Evolutionary conservation across 495 filamentous ascomycete genomes (phyloP).

Genomic region (Podospora bellae-mahoneyi): DNA sequence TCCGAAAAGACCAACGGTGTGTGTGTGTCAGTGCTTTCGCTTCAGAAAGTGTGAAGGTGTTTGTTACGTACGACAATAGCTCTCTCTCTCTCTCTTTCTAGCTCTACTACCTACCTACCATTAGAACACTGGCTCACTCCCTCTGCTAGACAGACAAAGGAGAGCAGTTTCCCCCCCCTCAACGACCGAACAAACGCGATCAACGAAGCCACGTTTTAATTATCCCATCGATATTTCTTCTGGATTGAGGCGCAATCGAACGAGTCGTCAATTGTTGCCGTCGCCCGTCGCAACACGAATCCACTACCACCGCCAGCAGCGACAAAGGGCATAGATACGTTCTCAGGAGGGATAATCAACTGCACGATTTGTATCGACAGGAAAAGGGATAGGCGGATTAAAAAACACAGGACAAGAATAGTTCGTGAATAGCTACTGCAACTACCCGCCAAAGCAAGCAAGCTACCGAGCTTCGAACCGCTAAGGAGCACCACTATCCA

Average conservation of each 20-base stretch:
- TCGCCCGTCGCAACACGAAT: slow-evolving; percentile 1
- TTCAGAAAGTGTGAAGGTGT: neutral
- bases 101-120: no score
- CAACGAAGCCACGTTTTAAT: neutral
- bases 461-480: neutral
- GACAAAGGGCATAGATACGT: no score
- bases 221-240: slow-evolving; percentile 2
- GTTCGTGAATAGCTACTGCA: neutral
- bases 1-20: neutral
- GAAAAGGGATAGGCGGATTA: no score
- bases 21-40: neutral
- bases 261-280: neutral
- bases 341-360: no score
- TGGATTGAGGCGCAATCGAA: no score
- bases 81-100: no score
- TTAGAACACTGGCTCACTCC: no score
- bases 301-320: neutral
- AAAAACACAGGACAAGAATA: neutral
- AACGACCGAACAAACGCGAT: neutral
- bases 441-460: neutral
- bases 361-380: no score
- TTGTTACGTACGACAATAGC: neutral
- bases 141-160: no score
- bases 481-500: neutral
- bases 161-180: neutral